Percentiles rank a stretch among this genome's conserved stretches.
These are phyloP conservation scores for Acer saccharum DNA, from an alignment of 345 rosid genomes.

Conservation along the genomic window DNA sequence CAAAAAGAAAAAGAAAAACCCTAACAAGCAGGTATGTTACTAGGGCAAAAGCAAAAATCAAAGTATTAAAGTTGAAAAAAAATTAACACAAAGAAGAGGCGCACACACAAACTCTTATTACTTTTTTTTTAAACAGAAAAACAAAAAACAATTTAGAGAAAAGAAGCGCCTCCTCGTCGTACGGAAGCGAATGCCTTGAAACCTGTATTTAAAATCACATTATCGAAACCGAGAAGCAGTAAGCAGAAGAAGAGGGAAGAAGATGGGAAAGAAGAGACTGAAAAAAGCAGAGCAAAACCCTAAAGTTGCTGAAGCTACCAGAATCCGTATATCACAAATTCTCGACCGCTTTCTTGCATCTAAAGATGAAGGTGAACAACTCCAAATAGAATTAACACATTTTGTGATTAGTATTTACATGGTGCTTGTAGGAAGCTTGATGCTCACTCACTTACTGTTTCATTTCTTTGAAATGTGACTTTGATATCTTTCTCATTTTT, in stretches of 20 bases:
- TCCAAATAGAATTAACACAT: not conserved
- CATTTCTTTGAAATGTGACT: too few species aligned
- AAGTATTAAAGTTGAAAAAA: too few species aligned
- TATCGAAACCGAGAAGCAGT: not conserved
- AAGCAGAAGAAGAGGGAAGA: not conserved
- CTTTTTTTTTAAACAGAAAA: not conserved
- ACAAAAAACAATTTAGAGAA: not conserved
- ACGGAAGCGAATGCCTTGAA: too few species aligned
- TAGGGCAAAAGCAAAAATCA: too few species aligned
- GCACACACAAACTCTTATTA: too few species aligned
- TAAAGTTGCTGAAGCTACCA: slow-evolving; percentile 52
- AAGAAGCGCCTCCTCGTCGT: not conserved
- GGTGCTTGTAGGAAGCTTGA: not conserved
- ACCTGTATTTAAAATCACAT: not conserved
- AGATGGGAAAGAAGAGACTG: slow-evolving; percentile 22
- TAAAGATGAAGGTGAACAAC: slow-evolving; percentile 45
- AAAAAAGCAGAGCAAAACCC: slow-evolving; percentile 35
- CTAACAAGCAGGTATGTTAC: too few species aligned
- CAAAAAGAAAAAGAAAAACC: too few species aligned
- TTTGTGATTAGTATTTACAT: not conserved
- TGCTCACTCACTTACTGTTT: not conserved
- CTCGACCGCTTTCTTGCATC: slow-evolving; percentile 57
- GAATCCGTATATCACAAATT: slow-evolving; percentile 50
- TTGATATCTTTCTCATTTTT: too few species aligned
- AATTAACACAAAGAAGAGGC: too few species aligned